A percentile compares a stretch with the other conserved stretches of the same genome.
phyloP scores from a whole-genome alignment of 202 grass and related monocot species.

The Panicum hallii region DNA sequence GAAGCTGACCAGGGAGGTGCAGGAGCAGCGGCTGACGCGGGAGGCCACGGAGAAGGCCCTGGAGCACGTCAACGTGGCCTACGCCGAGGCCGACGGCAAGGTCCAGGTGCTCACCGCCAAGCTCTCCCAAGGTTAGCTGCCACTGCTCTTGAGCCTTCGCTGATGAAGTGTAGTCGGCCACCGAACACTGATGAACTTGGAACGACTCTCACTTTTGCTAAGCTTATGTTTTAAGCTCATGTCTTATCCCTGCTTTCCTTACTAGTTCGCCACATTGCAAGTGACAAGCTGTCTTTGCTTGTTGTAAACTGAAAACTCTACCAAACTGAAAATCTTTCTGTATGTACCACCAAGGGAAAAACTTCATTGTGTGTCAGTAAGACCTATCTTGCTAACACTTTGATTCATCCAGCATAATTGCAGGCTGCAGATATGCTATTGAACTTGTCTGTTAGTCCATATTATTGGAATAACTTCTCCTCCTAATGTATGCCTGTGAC shows the following conservation, averaged over 20 bases:
- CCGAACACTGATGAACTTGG: neutral
- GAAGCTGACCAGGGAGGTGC: slow-evolving; percentile 65
- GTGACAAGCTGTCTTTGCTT: neutral
- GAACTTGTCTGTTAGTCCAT: neutral
- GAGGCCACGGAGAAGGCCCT: slow-evolving; percentile 76
- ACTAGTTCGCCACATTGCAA: neutral
- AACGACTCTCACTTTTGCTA: slow-evolving; percentile 7
- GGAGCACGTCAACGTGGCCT: slow-evolving; percentile 80
- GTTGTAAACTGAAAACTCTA: neutral
- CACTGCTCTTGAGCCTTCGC: neutral
- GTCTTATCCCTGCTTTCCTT: neutral
- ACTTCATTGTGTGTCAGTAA: neutral
- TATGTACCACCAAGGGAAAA: neutral
- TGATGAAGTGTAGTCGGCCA: neutral
- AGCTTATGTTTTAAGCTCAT: slow-evolving; percentile 19
- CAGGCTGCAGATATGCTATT: neutral
- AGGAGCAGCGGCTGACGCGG: slow-evolving; percentile 76
- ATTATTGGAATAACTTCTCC: neutral
- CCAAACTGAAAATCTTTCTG: neutral
- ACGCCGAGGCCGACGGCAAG: slow-evolving; percentile 85
- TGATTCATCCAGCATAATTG: neutral
- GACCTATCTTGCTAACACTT: neutral
- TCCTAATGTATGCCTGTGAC: neutral
- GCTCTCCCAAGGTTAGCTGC: slow-evolving; percentile 74
- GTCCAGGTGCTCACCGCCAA: slow-evolving; percentile 77